These are phyloP conservation scores for Rhynchospora pubera DNA, from an alignment of 176 grass and related monocot genomes.

Conservation along the genomic window DNA sequence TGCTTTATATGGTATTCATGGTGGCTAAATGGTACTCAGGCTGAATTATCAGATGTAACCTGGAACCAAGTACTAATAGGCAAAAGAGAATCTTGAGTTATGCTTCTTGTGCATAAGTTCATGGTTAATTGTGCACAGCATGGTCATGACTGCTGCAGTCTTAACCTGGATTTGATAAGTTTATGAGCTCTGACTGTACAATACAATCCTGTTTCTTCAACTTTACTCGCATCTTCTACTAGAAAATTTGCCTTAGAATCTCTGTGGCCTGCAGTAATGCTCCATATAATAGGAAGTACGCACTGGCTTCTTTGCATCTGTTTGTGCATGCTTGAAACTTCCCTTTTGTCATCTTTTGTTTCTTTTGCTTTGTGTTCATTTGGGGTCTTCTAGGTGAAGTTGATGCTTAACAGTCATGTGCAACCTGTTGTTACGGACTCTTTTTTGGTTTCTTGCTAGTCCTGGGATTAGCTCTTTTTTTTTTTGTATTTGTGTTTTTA, in stretches of 20 bases:
- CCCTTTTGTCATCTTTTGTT: neutral
- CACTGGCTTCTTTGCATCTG: no score
- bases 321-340: neutral
- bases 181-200: neutral
- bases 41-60: neutral
- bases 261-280: neutral
- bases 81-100: neutral
- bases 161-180: neutral
- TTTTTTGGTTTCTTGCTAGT: neutral
- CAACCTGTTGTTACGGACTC: neutral
- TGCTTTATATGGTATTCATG: neutral
- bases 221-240: neutral
- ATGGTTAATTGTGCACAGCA: neutral
- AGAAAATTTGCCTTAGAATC: neutral
- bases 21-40: neutral
- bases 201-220: neutral
- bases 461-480: neutral
- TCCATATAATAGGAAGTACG: no score
- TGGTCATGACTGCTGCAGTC: neutral
- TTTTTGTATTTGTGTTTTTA: neutral
- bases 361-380: neutral
- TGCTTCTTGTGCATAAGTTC: neutral
- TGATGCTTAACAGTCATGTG: neutral
- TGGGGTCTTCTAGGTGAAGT: neutral
- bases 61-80: neutral